A percentile compares a stretch with the other conserved stretches of the same genome.
Evolutionary conservation across 306 rosid species (phyloP).

Genomic region (Corylus avellana): DNA sequence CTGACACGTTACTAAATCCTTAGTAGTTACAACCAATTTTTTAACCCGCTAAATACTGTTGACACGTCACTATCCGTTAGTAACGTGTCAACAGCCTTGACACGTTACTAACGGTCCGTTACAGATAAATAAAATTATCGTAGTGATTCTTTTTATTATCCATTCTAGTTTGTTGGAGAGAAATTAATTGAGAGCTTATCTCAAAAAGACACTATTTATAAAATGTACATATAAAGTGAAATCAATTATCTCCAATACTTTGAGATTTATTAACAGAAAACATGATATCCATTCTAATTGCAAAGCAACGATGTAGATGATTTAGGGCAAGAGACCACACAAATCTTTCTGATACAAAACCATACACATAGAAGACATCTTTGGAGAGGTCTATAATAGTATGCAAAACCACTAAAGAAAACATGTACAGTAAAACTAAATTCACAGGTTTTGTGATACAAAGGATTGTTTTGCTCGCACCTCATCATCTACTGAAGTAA

Average conservation of each 20-base stretch:
- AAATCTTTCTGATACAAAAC: neutral
- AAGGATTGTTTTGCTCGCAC: neutral
- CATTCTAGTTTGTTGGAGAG: neutral
- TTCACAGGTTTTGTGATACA: neutral
- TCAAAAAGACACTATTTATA: neutral
- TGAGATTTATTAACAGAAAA: conserved; percentile 7
- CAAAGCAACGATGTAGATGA: neutral
- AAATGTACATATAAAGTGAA: neutral
- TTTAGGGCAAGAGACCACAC: neutral
- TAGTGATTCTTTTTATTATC: neutral
- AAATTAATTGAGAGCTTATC: neutral
- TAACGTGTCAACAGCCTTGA: no score
- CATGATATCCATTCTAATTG: neutral
- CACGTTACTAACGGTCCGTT: no score
- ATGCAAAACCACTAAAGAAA: neutral
- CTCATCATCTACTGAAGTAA: conserved; percentile 47
- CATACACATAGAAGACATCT: neutral
- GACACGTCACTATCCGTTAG: no score
- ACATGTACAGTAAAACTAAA: neutral
- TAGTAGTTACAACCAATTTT: no score
- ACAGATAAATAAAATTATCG: no score
- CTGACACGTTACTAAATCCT: no score
- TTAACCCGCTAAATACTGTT: no score
- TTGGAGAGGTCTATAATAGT: neutral
- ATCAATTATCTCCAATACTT: conserved; percentile 5